Base-by-base conservation (phyloP, 257 asterid species). In the Solanum virginianum region DNA sequence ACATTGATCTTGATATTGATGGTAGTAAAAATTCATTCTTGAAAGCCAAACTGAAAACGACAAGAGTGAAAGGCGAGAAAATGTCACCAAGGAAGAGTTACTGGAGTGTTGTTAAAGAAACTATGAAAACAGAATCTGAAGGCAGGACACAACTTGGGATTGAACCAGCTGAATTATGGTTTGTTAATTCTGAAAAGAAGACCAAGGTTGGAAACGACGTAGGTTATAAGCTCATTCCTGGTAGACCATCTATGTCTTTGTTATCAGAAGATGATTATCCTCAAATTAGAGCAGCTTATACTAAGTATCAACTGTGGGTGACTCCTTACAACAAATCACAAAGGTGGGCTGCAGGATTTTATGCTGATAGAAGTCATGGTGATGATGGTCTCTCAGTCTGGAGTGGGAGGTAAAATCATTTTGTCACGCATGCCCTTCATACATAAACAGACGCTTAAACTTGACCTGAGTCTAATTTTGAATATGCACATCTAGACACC, bases 311-410 rank as follows among this genome's bases (percentile, higher is more conserved):
- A 36, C 85, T 93, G 85, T 91, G 92, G 92, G 92, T 91, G 84
- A 93, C 96, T 41, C 57, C 88, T 14, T 92, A 93, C 53, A 91
- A 91, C 57, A 88, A 71, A 87, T 86, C 92, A 0, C 91, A 92
- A 85, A 93, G 91, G 65, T 94, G 97, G 98, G 96, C 98, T 32
- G 96, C 87, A 1, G 97, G 97, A 51, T 89, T 91, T 41, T 94
- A 92, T 72, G 91, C 92, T n/a, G 96, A 90, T 84, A 54, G 91
- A 85, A 94, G 97, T 80, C 93, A 65, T 22, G 98, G 97, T 14
- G 96, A 91, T 45, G 97, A 93, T 86, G 95, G 94, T 8, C 87
- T 94, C 54, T 90, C 93, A 17, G 56, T 72, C 66, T 94, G 96
- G 97, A 90, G 86, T 62, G 81, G 4, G 2, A 92, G 97, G 95